Conservation (phyloP, 768 basidiomycete species). For the Tremella fuciformis region DNA sequence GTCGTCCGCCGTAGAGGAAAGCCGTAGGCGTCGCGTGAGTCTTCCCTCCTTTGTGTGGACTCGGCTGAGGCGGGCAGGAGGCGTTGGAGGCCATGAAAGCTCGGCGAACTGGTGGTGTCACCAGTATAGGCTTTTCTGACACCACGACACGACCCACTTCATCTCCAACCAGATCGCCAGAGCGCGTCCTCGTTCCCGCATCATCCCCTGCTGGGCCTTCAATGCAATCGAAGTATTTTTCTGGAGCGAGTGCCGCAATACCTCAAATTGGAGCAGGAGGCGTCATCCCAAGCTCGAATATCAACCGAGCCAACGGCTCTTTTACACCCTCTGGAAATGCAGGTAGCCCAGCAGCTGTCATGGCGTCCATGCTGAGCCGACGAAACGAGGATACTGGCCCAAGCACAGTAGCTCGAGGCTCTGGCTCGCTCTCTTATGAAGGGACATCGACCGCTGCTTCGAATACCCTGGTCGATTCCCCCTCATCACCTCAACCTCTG, state of each 20-base stretch:
- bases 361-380: constrained; percentile 10
- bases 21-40: constrained; percentile 71
- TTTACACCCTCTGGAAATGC: not conserved
- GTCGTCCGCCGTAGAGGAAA: constrained; percentile 59
- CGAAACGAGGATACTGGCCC: not conserved
- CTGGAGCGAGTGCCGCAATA: not conserved
- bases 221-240: constrained; percentile 9
- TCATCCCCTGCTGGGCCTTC: constrained; percentile 5
- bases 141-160: too few relatives aligned
- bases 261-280: not conserved
- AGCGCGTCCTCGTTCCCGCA: constrained; percentile 13
- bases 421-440: constrained; percentile 18
- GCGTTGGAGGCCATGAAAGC: not conserved
- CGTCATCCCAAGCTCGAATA: constrained; percentile 10
- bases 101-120: not conserved
- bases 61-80: not conserved
- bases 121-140: too few relatives aligned
- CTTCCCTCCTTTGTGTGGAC: too few relatives aligned
- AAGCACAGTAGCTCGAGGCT: not conserved
- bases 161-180: constrained; percentile 6
- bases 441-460: not conserved
- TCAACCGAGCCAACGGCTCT: not conserved
- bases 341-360: constrained; percentile 12
- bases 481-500: constrained; percentile 29
- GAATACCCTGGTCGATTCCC: constrained; percentile 7